These are phyloP conservation scores for Pyrenochaeta sp. DNA, from an alignment of 2,329 filamentous ascomycete species.

Conservation along the genomic window DNA sequence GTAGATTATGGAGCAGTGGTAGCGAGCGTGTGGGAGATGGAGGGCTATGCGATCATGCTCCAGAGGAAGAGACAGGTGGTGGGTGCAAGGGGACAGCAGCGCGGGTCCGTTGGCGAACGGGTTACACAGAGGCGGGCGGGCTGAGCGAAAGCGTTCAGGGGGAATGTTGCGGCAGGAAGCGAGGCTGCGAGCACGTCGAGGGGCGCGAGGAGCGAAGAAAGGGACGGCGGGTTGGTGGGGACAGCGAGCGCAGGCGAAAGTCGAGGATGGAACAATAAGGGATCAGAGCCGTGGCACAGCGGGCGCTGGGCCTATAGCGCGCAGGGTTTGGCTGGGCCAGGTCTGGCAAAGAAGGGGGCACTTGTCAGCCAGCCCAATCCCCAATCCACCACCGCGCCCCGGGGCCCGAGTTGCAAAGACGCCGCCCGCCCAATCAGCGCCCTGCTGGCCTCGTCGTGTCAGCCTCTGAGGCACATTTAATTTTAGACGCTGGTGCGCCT, in stretches of 20 bases:
- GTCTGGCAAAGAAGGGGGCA: conserved; percentile 6
- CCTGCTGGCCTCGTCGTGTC: neutral
- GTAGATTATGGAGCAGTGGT: conserved; percentile 19
- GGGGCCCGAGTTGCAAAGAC: too few relatives aligned
- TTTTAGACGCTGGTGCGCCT: too few relatives aligned
- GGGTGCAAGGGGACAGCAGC: conserved; percentile 21
- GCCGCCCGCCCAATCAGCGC: neutral
- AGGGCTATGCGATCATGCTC: conserved; percentile 39
- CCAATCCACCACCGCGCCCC: neutral
- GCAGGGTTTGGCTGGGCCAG: conserved; percentile 2
- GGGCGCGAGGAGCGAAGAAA: too few relatives aligned
- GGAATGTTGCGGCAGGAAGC: too few relatives aligned
- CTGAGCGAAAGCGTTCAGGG: neutral
- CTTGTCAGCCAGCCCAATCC: neutral
- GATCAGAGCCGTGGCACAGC: neutral
- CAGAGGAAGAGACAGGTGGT: conserved; percentile 18
- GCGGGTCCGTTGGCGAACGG: conserved; percentile 18
- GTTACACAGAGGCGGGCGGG: neutral
- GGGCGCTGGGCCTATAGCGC: neutral
- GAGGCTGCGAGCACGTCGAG: too few relatives aligned
- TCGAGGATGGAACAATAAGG: neutral
- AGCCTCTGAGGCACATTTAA: neutral
- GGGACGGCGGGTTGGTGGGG: neutral
- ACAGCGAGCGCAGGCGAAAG: conserved; percentile 1
- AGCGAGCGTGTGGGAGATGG: conserved; percentile 32